Percentiles rank a stretch among this genome's conserved stretches.
Conservation (phyloP, 306 rosid genomes). For the Cucumis hystrix region DNA sequence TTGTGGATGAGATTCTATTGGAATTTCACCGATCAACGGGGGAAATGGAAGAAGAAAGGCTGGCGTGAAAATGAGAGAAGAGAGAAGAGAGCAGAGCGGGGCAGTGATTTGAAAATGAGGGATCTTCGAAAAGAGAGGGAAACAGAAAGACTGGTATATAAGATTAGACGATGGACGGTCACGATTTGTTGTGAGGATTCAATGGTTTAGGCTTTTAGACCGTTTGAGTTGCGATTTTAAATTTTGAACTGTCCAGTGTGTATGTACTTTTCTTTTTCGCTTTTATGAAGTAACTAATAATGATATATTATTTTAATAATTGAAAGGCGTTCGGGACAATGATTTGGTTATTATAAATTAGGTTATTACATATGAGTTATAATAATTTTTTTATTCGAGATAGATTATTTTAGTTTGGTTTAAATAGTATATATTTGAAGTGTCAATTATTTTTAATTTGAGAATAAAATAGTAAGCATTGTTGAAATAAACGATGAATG, state of each 20-base stretch:
- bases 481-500: no score
- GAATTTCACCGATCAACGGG: neutral
- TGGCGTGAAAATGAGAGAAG: neutral
- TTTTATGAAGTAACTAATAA: neutral
- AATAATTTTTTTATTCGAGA: no score
- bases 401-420: no score
- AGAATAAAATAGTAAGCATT: no score
- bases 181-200: neutral
- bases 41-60: neutral
- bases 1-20: neutral
- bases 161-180: neutral
- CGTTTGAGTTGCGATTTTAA: neutral
- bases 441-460: no score
- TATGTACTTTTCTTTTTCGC: neutral
- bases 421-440: no score
- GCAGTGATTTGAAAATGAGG: conserved; percentile 2
- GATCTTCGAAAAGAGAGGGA: conserved; percentile 3
- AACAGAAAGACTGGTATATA: neutral
- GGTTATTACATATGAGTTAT: no score
- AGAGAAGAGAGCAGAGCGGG: neutral
- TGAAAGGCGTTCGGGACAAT: no score
- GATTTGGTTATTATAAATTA: no score
- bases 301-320: no score
- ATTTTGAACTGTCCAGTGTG: neutral
- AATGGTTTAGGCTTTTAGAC: neutral